Evolutionary conservation across 129 eudicot genomes (phyloP).

Genomic region (Ambrosia artemisiifolia): DNA sequence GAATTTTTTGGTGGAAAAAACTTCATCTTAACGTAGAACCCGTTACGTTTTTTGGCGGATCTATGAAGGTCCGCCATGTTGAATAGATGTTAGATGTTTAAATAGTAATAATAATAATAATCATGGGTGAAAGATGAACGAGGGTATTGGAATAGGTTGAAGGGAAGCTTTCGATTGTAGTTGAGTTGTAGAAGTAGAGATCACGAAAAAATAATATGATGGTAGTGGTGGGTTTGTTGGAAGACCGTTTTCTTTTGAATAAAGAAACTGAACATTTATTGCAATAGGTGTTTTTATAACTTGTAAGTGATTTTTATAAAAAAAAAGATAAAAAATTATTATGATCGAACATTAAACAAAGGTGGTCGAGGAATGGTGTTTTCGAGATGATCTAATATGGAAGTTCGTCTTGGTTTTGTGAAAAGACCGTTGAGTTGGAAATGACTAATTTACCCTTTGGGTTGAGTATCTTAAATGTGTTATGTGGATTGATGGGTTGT

Average conservation of each 20-base stretch:
- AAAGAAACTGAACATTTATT: slow-evolving; percentile 22
- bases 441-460: slow-evolving; percentile 18
- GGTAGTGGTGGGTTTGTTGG: slow-evolving; percentile 40
- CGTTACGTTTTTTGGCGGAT: slow-evolving; percentile 25
- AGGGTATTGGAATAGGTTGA: slow-evolving; percentile 18
- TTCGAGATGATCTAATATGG: slow-evolving; percentile 23
- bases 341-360: slow-evolving; percentile 24
- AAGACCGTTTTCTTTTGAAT: slow-evolving; percentile 32
- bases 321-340: no score
- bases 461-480: slow-evolving; percentile 13
- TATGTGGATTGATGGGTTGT: slow-evolving; percentile 27
- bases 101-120: neutral
- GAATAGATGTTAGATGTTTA: neutral
- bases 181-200: slow-evolving; percentile 35
- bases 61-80: slow-evolving; percentile 27
- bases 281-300: neutral
- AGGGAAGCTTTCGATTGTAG: slow-evolving; percentile 31
- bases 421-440: slow-evolving; percentile 36
- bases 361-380: slow-evolving; percentile 40
- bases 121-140: no score
- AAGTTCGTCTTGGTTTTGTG: slow-evolving; percentile 34
- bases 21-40: slow-evolving; percentile 30
- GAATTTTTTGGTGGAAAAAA: neutral
- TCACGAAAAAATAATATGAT: slow-evolving; percentile 26
- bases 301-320: neutral